A percentile compares a stretch with the other conserved stretches of the same genome.
Evolutionary conservation across 345 rosid species (phyloP).

Genomic region (Citrus inodora): DNA sequence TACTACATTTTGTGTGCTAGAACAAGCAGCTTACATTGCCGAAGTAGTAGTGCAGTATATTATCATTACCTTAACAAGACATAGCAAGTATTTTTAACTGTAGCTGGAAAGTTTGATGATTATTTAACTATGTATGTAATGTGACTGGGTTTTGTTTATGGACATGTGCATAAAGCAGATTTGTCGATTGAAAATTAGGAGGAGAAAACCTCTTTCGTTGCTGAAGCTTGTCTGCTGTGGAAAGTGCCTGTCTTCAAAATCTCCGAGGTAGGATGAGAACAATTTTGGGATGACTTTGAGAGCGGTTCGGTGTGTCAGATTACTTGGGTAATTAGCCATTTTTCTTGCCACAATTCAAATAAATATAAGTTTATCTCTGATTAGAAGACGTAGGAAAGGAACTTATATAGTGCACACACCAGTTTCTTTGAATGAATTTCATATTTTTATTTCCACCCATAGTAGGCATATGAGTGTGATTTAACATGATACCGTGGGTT

Average conservation of each 20-base stretch:
- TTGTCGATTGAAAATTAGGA: slow-evolving; percentile 56
- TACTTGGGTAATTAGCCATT: slow-evolving; percentile 40
- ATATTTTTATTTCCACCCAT: neutral
- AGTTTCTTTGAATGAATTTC: slow-evolving; percentile 10
- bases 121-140: neutral
- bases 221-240: slow-evolving; percentile 75
- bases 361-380: slow-evolving; percentile 18
- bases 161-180: slow-evolving; percentile 39
- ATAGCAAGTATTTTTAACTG: neutral
- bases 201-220: slow-evolving; percentile 53
- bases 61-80: neutral
- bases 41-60: neutral
- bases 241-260: slow-evolving; percentile 55
- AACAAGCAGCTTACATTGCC: neutral
- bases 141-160: neutral
- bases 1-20: neutral
- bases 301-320: slow-evolving; percentile 13
- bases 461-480: neutral
- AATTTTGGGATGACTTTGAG: slow-evolving; percentile 13
- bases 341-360: slow-evolving; percentile 26
- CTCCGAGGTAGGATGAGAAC: slow-evolving; percentile 45
- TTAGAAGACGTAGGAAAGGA: slow-evolving; percentile 23
- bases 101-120: neutral
- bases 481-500: neutral
- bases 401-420: neutral